Conservation (phyloP, 768 basidiomycete species). For the Lactarius tabidus region DNA sequence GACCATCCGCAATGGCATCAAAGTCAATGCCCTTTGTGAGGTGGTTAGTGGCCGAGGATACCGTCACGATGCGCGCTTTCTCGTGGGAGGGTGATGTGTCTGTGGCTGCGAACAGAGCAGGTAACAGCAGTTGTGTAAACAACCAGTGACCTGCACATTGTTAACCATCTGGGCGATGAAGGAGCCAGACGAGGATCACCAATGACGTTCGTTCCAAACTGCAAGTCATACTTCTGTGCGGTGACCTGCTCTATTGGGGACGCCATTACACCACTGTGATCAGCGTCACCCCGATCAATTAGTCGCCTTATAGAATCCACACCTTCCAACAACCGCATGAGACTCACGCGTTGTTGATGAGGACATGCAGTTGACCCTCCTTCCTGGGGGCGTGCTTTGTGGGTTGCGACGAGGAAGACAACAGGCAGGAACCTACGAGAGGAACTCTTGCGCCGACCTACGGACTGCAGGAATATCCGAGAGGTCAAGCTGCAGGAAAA, state of each 20-base stretch:
- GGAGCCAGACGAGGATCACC: slow-evolving; percentile 31
- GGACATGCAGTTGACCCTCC: slow-evolving; percentile 44
- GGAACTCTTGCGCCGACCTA: slow-evolving; percentile 39
- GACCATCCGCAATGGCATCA: slow-evolving; percentile 35
- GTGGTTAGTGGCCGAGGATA: slow-evolving; percentile 40
- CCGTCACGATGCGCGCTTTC: slow-evolving; percentile 46
- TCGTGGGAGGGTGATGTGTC: slow-evolving; percentile 36
- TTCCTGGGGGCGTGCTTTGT: slow-evolving; percentile 30
- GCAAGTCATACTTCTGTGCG: slow-evolving; percentile 48
- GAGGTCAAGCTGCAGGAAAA: slow-evolving; percentile 46
- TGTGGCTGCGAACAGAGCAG: slow-evolving; percentile 41
- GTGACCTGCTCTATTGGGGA: slow-evolving; percentile 40
- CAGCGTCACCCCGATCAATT: neutral
- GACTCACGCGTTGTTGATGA: slow-evolving; percentile 50
- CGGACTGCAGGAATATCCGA: slow-evolving; percentile 37
- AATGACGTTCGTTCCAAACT: slow-evolving; percentile 54
- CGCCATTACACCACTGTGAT: slow-evolving; percentile 45
- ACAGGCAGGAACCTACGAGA: slow-evolving; percentile 28
- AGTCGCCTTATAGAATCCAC: neutral
- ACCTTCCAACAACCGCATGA: neutral
- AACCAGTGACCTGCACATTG: slow-evolving; percentile 49
- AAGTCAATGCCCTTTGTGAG: slow-evolving; percentile 36
- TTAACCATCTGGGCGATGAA: neutral
- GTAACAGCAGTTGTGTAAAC: slow-evolving; percentile 52
- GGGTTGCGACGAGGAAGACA: slow-evolving; percentile 26